phyloP scores from a whole-genome alignment of 352 stramenopile genomes.

The Phytopythium montanum region DNA sequence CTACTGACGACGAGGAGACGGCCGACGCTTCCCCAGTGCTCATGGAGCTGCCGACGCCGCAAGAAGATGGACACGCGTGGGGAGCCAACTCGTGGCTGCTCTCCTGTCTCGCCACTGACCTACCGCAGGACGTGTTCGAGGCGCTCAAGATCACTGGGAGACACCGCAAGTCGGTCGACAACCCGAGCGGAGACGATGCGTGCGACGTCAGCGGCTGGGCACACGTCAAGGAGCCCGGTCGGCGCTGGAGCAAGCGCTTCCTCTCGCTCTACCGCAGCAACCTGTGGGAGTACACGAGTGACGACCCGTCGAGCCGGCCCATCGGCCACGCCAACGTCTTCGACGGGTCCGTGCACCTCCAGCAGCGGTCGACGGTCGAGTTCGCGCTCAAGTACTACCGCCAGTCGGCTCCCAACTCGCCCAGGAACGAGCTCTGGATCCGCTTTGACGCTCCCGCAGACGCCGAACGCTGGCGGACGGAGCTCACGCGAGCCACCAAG shows the following conservation, averaged over 20 bases:
- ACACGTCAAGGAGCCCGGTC: slow-evolving; percentile 55
- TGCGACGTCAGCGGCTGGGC: slow-evolving; percentile 36
- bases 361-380: slow-evolving; percentile 46
- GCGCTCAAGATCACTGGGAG: slow-evolving; percentile 16
- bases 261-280: slow-evolving; percentile 71
- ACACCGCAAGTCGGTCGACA: slow-evolving; percentile 4
- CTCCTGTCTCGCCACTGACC: slow-evolving; percentile 56
- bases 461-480: slow-evolving; percentile 33
- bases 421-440: slow-evolving; percentile 58
- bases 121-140: slow-evolving; percentile 61
- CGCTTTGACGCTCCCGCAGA: slow-evolving; percentile 48
- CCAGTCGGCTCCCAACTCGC: slow-evolving; percentile 40
- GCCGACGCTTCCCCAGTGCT: slow-evolving; percentile 39
- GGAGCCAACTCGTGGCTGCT: slow-evolving; percentile 58
- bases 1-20: slow-evolving; percentile 11
- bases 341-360: slow-evolving; percentile 52
- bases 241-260: slow-evolving; percentile 67
- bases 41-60: slow-evolving; percentile 22
- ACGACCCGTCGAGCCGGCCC: slow-evolving; percentile 49
- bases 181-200: slow-evolving; percentile 1
- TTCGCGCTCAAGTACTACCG: slow-evolving; percentile 60
- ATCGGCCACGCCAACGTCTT: slow-evolving; percentile 75
- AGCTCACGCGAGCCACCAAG: slow-evolving; percentile 30
- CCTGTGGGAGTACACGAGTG: slow-evolving; percentile 73
- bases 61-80: slow-evolving; percentile 35